A percentile compares a stretch with the other conserved stretches of the same genome.
Conservation (phyloP, 805 yeast genomes). For the Metschnikowia kofuensis region DNA sequence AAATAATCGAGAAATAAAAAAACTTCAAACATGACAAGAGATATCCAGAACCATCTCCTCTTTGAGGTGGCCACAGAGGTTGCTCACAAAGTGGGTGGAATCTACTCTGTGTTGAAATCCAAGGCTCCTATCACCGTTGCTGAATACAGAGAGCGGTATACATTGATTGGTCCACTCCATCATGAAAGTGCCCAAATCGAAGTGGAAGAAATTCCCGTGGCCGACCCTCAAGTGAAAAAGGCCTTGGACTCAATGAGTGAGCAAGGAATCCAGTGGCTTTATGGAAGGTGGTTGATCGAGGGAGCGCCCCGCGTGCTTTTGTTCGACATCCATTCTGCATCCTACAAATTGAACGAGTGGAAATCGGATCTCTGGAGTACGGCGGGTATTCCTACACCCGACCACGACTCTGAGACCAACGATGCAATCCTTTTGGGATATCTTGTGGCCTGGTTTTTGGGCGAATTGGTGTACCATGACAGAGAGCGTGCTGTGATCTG, state of each 20-base stretch:
- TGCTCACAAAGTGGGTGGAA: conserved; percentile 97
- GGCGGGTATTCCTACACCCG: conserved; percentile 93
- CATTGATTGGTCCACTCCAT: conserved; percentile 83
- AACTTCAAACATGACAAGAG: conserved; percentile 58
- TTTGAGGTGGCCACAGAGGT: conserved; percentile 97
- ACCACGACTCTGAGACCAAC: conserved; percentile 81
- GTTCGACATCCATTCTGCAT: conserved; percentile 81
- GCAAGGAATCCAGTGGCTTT: conserved; percentile 78
- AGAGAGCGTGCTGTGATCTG: conserved; percentile 84
- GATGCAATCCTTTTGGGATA: conserved; percentile 93
- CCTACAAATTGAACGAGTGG: conserved; percentile 78
- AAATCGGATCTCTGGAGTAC: conserved; percentile 87
- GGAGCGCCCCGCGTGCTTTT: conserved; percentile 93
- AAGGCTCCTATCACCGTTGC: conserved; percentile 96
- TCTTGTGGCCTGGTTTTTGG: conserved; percentile 94
- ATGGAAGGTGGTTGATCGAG: conserved; percentile 96
- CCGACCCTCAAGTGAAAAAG: conserved; percentile 51
- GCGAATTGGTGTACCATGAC: conserved; percentile 85
- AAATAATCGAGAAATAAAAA: no score
- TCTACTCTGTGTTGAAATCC: conserved; percentile 92
- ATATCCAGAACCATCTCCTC: conserved; percentile 79
- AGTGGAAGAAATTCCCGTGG: conserved; percentile 70
- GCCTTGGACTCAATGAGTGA: conserved; percentile 75
- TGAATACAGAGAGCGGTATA: conserved; percentile 84
- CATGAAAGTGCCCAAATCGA: conserved; percentile 71